phyloP scores from a whole-genome alignment of 2,329 filamentous ascomycete species.

The Tolypocladium cylindrosporum region DNA sequence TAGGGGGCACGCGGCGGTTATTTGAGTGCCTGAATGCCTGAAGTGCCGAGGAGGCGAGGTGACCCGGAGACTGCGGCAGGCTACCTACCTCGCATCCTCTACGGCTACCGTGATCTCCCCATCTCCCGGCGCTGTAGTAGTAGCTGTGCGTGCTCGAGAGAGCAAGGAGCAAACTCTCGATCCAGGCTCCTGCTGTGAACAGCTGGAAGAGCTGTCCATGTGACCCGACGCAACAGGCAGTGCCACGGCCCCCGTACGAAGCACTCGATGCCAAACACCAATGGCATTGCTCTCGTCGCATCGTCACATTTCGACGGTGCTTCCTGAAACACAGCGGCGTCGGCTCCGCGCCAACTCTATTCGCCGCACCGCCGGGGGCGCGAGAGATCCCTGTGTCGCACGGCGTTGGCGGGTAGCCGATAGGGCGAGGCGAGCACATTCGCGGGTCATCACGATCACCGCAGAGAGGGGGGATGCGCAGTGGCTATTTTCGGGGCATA shows the following conservation, averaged over 20 bases:
- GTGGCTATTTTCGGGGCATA: neutral
- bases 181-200: neutral
- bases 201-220: neutral
- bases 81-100: neutral
- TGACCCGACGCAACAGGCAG: neutral
- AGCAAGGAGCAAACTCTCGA: neutral
- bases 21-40: neutral
- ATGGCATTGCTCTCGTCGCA: neutral
- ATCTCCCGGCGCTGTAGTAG: neutral
- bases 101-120: neutral
- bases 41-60: neutral
- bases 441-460: neutral
- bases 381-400: neutral
- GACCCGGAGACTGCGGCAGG: neutral
- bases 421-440: neutral
- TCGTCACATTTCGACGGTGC: neutral
- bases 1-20: neutral
- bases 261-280: neutral
- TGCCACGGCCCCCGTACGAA: neutral
- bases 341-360: neutral
- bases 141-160: neutral
- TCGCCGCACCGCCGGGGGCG: neutral
- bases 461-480: neutral
- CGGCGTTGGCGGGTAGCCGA: neutral
- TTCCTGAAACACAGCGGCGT: neutral